Evolutionary conservation across 805 yeast species (phyloP).

Genomic region (Komagataella pastoris): DNA sequence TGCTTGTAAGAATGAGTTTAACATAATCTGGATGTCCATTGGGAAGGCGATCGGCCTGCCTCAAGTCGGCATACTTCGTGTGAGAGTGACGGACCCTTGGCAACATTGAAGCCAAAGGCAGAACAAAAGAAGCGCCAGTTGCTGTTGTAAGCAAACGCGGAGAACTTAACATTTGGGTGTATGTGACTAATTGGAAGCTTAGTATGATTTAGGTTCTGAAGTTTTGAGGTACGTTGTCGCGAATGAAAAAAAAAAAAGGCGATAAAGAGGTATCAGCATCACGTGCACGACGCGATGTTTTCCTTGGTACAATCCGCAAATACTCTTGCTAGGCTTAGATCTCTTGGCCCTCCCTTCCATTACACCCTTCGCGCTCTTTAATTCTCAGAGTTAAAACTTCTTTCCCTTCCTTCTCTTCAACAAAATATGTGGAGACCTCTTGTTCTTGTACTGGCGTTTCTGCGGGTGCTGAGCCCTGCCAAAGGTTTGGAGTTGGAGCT

Average conservation of each 20-base stretch:
- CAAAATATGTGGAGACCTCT: neutral
- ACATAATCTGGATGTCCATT: conserved; percentile 85
- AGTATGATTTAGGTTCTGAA: neutral
- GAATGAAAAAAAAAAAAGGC: neutral
- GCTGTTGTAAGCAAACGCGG: neutral
- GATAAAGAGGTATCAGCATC: neutral
- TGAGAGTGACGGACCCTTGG: neutral
- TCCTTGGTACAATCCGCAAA: neutral
- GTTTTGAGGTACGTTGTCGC: neutral
- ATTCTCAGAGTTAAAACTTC: neutral
- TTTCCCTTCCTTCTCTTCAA: neutral
- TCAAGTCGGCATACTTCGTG: conserved; percentile 9
- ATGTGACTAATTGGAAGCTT: neutral
- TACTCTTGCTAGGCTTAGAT: neutral
- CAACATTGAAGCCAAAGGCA: neutral
- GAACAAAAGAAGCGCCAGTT: neutral
- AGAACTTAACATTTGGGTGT: neutral
- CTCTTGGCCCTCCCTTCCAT: neutral
- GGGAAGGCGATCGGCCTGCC: conserved; percentile 34
- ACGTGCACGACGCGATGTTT: neutral
- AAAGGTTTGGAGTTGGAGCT: neutral
- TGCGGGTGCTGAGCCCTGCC: neutral
- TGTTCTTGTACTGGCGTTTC: neutral
- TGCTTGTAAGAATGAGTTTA: conserved; percentile 76
- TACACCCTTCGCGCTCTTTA: neutral